These are phyloP conservation scores for Saccharomycopsis fermentans DNA, from an alignment of 805 yeast genomes.

Conservation along the genomic window DNA sequence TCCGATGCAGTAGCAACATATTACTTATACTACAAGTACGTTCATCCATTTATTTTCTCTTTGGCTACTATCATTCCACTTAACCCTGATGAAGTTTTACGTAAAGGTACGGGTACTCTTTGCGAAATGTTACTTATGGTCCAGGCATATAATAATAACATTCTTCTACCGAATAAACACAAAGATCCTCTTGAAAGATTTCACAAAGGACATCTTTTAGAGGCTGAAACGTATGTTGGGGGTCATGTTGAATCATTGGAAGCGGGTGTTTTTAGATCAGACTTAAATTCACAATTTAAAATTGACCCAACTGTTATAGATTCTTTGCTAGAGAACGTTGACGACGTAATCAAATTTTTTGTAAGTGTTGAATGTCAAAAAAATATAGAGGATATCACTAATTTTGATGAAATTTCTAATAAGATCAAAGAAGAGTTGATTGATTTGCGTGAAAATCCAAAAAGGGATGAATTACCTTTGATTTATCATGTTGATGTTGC, in stretches of 20 bases:
- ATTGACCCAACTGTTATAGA: conserved; percentile 78
- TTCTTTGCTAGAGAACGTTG: conserved; percentile 63
- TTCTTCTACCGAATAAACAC: conserved; percentile 87
- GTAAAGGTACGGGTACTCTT: conserved; percentile 97
- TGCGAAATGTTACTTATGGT: conserved; percentile 98
- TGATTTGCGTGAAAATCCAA: conserved; percentile 52
- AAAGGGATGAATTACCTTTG: conserved; percentile 66
- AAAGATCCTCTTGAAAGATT: conserved; percentile 90
- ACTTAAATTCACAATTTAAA: conserved; percentile 62
- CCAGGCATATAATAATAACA: conserved; percentile 73
- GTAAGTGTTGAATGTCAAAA: conserved; percentile 72
- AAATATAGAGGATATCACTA: conserved; percentile 64
- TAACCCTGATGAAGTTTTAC: conserved; percentile 89
- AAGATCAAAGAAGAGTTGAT: conserved; percentile 44
- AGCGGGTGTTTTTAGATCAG: conserved; percentile 95
- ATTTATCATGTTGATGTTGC: conserved; percentile 98
- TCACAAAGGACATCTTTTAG: conserved; percentile 87
- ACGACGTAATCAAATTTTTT: conserved; percentile 69
- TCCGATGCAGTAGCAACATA: conserved; percentile 99
- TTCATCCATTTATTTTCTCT: conserved; percentile 93
- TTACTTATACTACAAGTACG: conserved; percentile 90
- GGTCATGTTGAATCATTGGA: conserved; percentile 97
- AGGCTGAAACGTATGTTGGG: conserved; percentile 96
- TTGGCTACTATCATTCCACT: conserved; percentile 91
- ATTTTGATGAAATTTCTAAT: conserved; percentile 64